Conservation (phyloP, 2,329 filamentous ascomycete genomes). For the Nakataea oryzae region DNA sequence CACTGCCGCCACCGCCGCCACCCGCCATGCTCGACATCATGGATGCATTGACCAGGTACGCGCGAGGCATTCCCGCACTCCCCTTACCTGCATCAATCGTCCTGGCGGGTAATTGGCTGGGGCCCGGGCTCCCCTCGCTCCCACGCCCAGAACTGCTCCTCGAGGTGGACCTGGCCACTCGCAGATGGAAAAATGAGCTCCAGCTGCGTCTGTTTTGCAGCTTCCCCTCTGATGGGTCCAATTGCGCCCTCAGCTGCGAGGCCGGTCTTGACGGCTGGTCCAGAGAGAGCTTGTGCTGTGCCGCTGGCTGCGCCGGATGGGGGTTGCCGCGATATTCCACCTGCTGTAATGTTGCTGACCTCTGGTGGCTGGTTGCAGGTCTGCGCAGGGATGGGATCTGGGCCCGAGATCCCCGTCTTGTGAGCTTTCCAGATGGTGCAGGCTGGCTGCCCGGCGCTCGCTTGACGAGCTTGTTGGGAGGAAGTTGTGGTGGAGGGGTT, state of each 20-base stretch:
- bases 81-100: constrained; percentile 15
- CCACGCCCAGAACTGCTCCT: constrained; percentile 16
- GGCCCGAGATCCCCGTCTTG: constrained; percentile 41
- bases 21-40: constrained; percentile 10
- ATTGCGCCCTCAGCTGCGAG: constrained; percentile 5
- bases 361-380: constrained; percentile 70
- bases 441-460: constrained; percentile 30
- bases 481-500: constrained; percentile 30
- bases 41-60: constrained; percentile 25
- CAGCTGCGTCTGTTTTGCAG: constrained; percentile 22
- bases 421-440: constrained; percentile 27
- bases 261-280: constrained; percentile 20
- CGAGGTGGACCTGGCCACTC: constrained; percentile 17
- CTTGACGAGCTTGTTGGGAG: constrained; percentile 72
- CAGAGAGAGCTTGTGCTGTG: constrained; percentile 18
- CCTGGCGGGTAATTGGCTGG: constrained; percentile 20
- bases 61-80: constrained; percentile 11
- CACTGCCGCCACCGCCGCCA: neutral
- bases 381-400: constrained; percentile 57
- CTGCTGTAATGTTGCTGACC: constrained; percentile 59
- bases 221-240: constrained; percentile 5
- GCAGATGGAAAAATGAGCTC: constrained; percentile 48
- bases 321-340: constrained; percentile 16
- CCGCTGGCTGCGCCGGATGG: constrained; percentile 8
- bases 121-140: constrained; percentile 20